Conservation (phyloP, 2,329 filamentous ascomycete genomes). For the Pyrenophora teres region DNA sequence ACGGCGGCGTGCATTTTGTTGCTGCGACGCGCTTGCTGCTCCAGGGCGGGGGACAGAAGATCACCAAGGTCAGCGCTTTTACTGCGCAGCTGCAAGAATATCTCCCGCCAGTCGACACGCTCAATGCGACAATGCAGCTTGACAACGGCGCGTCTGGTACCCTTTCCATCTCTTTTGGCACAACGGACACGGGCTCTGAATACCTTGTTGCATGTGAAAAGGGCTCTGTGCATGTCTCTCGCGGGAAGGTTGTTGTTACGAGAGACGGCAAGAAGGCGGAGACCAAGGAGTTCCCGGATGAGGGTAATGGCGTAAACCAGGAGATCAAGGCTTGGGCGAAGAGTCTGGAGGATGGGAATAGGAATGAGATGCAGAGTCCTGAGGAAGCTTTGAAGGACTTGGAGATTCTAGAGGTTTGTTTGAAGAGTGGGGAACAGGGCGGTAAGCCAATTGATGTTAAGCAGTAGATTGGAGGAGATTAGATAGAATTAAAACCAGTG, state of each 20-base stretch:
- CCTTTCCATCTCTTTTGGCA: constrained; percentile 63
- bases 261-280: constrained; percentile 35
- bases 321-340: constrained; percentile 67
- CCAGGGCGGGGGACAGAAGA: constrained; percentile 48
- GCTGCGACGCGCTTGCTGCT: constrained; percentile 67
- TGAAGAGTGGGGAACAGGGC: constrained; percentile 49
- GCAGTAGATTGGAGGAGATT: constrained; percentile 2
- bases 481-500: no score
- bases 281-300: constrained; percentile 53
- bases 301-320: constrained; percentile 60
- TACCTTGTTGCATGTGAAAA: constrained; percentile 63
- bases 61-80: constrained; percentile 59
- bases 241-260: constrained; percentile 47
- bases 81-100: constrained; percentile 60
- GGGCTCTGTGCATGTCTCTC: constrained; percentile 58
- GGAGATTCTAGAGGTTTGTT: constrained; percentile 56
- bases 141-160: constrained; percentile 61
- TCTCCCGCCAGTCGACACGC: constrained; percentile 69
- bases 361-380: constrained; percentile 58
- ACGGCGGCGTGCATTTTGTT: constrained; percentile 74
- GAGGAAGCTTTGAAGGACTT: constrained; percentile 66
- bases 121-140: constrained; percentile 63
- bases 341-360: constrained; percentile 54
- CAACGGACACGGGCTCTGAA: constrained; percentile 59
- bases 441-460: constrained; percentile 37